Percentiles rank a stretch among this genome's conserved stretches.
Conservation (phyloP, 2,329 filamentous ascomycete species). For the Alternaria brassicae region DNA sequence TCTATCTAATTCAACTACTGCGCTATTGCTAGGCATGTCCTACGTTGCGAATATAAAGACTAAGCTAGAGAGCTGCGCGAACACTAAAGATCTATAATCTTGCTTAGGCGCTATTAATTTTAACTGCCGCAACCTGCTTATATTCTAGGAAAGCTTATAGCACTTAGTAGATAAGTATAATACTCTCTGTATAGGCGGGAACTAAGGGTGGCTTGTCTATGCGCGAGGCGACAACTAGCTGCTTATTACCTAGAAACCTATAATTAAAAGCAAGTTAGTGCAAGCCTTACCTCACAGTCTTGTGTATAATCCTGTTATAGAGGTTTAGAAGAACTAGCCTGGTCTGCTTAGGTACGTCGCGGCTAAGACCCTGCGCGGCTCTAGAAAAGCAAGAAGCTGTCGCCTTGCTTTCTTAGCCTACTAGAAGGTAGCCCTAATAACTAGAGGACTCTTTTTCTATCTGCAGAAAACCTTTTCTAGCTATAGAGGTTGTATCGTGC, state of each 20-base stretch:
- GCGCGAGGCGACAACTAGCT: constrained; percentile 9
- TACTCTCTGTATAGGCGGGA: background rate
- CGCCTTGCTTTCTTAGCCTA: constrained; percentile 20
- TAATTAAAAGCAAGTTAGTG: constrained; percentile 6
- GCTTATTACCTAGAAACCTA: constrained; percentile 19
- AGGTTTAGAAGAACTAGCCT: constrained; percentile 5
- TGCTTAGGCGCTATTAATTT: constrained; percentile 13
- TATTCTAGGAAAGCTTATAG: constrained; percentile 11
- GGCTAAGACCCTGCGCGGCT: constrained; percentile 1
- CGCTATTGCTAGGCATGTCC: background rate
- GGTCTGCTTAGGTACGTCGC: constrained; percentile 18
- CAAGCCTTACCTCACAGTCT: background rate
- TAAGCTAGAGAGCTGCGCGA: background rate
- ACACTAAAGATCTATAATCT: constrained; percentile 1
- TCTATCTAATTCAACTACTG: no score
- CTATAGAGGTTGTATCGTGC: constrained; percentile 10
- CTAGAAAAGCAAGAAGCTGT: constrained; percentile 1
- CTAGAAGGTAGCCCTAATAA: constrained; percentile 15
- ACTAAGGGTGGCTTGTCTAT: constrained; percentile 14
- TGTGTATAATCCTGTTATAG: constrained; percentile 2
- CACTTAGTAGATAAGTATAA: constrained; percentile 1
- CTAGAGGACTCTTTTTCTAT: constrained; percentile 13
- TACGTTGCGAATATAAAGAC: constrained; percentile 9
- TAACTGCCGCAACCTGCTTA: background rate
- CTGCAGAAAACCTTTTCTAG: constrained; percentile 14